Conservation (phyloP, 2,329 filamentous ascomycete species). For the Botrytis hyacinthi region DNA sequence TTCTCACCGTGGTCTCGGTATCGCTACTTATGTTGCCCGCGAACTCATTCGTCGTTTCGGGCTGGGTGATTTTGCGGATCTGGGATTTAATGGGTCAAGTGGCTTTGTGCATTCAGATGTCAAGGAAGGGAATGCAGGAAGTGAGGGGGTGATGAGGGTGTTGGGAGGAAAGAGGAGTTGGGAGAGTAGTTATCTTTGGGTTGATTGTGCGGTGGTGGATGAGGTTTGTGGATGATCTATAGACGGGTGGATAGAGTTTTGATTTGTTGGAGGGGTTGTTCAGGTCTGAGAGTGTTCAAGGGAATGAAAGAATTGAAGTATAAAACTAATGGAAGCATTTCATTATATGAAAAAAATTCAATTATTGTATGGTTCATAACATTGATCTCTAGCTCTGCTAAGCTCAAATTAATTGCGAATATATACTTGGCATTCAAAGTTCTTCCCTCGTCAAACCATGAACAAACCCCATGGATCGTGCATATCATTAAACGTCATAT, state of each 20-base stretch:
- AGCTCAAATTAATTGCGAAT: neutral
- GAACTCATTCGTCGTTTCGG: conserved; percentile 29
- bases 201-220: conserved; percentile 28
- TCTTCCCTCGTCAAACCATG: neutral
- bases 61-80: conserved; percentile 30
- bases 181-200: conserved; percentile 32
- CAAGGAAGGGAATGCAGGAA: conserved; percentile 34
- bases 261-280: neutral
- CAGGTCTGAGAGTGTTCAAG: no score
- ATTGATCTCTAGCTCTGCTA: neutral
- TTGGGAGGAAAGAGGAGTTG: conserved; percentile 28
- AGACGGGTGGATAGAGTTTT: neutral
- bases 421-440: neutral
- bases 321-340: neutral
- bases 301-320: neutral
- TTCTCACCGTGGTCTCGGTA: conserved; percentile 32
- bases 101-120: conserved; percentile 38
- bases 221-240: neutral
- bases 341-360: neutral
- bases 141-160: conserved; percentile 37
- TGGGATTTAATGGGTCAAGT: conserved; percentile 33
- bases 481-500: neutral
- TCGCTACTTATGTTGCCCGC: conserved; percentile 32
- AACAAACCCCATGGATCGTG: neutral
- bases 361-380: neutral